A percentile compares a stretch with the other conserved stretches of the same genome.
Conservation (phyloP, 164 flowering plant genomes). For the Aristolochia fimbriata region DNA sequence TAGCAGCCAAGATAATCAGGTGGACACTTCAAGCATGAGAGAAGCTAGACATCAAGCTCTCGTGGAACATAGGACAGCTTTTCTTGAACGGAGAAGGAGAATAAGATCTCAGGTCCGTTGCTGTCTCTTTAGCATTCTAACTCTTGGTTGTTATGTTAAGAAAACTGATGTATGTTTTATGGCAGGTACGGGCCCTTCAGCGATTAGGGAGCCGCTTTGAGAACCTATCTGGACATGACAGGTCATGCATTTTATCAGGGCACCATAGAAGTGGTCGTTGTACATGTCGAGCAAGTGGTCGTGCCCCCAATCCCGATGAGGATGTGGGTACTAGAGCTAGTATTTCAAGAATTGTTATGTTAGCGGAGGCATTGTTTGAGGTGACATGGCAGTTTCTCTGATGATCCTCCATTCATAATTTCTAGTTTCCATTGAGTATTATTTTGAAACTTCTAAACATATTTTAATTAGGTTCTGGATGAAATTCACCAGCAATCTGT, state of each 20-base stretch:
- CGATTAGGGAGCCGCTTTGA: slow-evolving; percentile 85
- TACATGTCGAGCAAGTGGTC: slow-evolving; percentile 42
- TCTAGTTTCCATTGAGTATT: slow-evolving; percentile 1
- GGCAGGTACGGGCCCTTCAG: slow-evolving; percentile 90
- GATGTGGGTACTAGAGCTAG: slow-evolving; percentile 79
- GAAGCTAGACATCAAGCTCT: slow-evolving; percentile 57
- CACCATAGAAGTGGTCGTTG: slow-evolving; percentile 80
- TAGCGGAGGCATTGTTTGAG: slow-evolving; percentile 98
- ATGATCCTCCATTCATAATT: background rate
- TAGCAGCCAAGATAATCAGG: slow-evolving; percentile 33
- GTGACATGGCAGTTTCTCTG: slow-evolving; percentile 24
- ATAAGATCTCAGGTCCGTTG: slow-evolving; percentile 86
- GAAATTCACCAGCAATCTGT: slow-evolving; percentile 99
- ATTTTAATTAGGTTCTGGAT: slow-evolving; percentile 78
- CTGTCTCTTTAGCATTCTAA: background rate
- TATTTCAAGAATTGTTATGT: slow-evolving; percentile 92
- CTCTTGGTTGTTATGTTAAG: background rate
- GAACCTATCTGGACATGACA: slow-evolving; percentile 83
- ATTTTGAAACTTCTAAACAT: slow-evolving; percentile 15
- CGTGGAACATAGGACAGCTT: slow-evolving; percentile 68
- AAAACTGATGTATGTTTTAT: slow-evolving; percentile 3
- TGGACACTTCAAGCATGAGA: slow-evolving; percentile 43
- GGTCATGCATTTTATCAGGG: slow-evolving; percentile 81
- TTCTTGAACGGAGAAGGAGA: slow-evolving; percentile 80
- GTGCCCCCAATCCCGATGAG: slow-evolving; percentile 40